Evolutionary conservation across 768 basidiomycete species (phyloP), one percentile per base, ranked within the genome.

Genomic region (Suillus spraguei): DNA sequence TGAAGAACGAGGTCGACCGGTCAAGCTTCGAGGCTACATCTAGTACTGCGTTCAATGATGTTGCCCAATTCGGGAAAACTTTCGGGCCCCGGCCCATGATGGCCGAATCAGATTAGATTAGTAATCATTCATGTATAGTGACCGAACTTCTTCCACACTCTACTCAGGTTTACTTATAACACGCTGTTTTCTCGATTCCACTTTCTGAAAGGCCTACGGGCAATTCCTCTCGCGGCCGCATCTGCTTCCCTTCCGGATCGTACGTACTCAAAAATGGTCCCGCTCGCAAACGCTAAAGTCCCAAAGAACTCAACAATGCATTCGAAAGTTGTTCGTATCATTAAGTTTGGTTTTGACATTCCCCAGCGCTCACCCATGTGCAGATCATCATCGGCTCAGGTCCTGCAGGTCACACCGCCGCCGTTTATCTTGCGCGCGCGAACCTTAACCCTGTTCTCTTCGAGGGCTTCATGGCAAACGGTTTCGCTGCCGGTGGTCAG

Each of bases 381-480:
- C 67, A 93, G 92, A 89, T 95, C 62, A 94, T 96, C 76, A 95
- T 97, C 64, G 94, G 94, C 32, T 95, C 92, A 63, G 94, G 94
- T 44, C 95, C 95, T 41, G 95, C 95, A 38, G 95, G 95, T 35
- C 97, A 99, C 75, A 98, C 97, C 1, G 95, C 95, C 46, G 94
- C 96, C 35, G 91, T 97, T 71, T 98, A 98, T 74, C 90, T 98
- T 62, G 96, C 95, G 7, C 90, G 96, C 54, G 97, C 97, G 20
- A 97, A 98, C 74, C 81, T 99, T 46, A 83, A 86, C 64, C 97
- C 97, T 2, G 90, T 98, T 61, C 85, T 99, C 70, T 99, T 95
- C 72, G 97, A 99, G 79, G 97, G 97, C 24, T 97, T 98, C 81
- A 91, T 99, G 87, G 97, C 97, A 36, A 99, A 99, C 72, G 97